Conservation (phyloP, 2,329 filamentous ascomycete species). For the Penicillium sp. region DNA sequence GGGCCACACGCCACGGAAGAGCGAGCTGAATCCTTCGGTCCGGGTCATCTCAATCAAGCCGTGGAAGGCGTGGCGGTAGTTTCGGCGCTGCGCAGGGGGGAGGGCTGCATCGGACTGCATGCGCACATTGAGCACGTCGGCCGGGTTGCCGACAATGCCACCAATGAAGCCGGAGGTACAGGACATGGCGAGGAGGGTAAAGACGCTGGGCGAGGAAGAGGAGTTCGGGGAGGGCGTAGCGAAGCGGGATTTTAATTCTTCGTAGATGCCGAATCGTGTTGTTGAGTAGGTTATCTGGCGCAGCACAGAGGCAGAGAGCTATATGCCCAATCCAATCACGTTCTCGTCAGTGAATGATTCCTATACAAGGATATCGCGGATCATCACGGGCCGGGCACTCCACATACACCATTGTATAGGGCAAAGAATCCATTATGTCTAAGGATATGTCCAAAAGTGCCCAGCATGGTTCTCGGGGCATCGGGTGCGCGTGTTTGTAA, state of each 20-base stretch:
- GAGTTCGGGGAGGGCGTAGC: slow-evolving; percentile 39
- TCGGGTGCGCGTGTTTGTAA: slow-evolving; percentile 77
- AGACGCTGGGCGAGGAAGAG: slow-evolving; percentile 59
- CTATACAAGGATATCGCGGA: neutral
- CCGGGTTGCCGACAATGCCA: slow-evolving; percentile 86
- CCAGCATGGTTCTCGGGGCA: slow-evolving; percentile 73
- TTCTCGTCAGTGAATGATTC: neutral
- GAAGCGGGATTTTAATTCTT: slow-evolving; percentile 75
- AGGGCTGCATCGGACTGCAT: slow-evolving; percentile 93
- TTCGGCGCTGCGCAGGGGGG: slow-evolving; percentile 66
- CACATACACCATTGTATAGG: slow-evolving; percentile 72
- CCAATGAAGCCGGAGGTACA: slow-evolving; percentile 80
- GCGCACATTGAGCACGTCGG: slow-evolving; percentile 93
- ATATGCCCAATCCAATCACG: slow-evolving; percentile 10
- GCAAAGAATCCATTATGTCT: slow-evolving; percentile 70
- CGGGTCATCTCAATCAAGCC: slow-evolving; percentile 82
- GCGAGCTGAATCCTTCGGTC: slow-evolving; percentile 68
- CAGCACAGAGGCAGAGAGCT: slow-evolving; percentile 83
- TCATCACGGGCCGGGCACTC: slow-evolving; percentile 1
- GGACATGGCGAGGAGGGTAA: slow-evolving; percentile 76
- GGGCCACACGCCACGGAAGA: slow-evolving; percentile 72
- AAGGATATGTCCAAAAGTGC: slow-evolving; percentile 79
- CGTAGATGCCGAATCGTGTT: slow-evolving; percentile 93
- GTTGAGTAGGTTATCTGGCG: slow-evolving; percentile 96
- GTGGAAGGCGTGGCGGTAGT: slow-evolving; percentile 85